Evolutionary conservation across 192 early-diverging fungal genomes (phyloP).

Genomic region (Rhizophlyctis rosea): DNA sequence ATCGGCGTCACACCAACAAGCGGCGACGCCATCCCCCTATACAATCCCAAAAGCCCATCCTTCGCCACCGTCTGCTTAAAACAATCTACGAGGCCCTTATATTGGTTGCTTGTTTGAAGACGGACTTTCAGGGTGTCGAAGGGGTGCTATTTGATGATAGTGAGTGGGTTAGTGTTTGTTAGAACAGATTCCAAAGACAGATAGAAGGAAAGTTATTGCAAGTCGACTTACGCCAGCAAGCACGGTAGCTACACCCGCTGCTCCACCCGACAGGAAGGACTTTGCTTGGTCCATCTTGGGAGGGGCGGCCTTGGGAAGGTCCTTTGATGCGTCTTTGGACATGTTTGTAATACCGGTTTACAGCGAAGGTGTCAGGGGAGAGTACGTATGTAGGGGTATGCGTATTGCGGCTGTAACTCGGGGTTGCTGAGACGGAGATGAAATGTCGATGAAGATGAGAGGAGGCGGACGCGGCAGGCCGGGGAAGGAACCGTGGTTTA

Average conservation of each 20-base stretch:
- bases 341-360: too few species aligned
- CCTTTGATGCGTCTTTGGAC: too few species aligned
- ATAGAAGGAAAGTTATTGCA: too few species aligned
- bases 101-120: conserved; percentile 85
- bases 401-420: too few species aligned
- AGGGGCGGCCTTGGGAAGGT: too few species aligned
- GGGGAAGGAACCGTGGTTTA: too few species aligned
- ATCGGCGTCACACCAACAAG: conserved; percentile 93
- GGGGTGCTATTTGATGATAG: conserved; percentile 38
- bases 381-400: too few species aligned
- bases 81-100: conserved; percentile 87
- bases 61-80: conserved; percentile 86
- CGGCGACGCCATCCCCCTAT: conserved; percentile 93
- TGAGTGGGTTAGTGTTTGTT: background rate
- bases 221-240: conserved; percentile 59
- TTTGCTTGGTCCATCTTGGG: conserved; percentile 46
- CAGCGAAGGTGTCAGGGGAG: too few species aligned
- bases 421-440: too few species aligned
- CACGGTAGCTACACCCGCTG: conserved; percentile 83
- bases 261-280: conserved; percentile 91
- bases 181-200: background rate
- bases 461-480: too few species aligned
- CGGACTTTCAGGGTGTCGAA: conserved; percentile 88
- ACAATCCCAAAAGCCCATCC: conserved; percentile 88
- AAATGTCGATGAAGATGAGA: too few species aligned